These are phyloP conservation scores for Solanum ahanhuiri DNA, from an alignment of 257 asterid species.

Conservation along the genomic window DNA sequence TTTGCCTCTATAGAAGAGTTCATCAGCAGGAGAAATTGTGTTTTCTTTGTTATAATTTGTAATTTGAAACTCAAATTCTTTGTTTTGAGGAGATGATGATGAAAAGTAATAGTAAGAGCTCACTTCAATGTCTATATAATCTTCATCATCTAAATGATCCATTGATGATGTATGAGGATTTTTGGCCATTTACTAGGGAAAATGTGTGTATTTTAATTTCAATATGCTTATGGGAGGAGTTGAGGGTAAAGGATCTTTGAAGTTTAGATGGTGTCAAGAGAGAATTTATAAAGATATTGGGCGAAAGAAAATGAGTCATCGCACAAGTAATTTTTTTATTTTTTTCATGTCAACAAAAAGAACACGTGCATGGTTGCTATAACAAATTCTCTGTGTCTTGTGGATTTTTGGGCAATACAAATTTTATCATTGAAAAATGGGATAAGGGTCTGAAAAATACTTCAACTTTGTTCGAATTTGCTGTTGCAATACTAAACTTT, in stretches of 20 bases:
- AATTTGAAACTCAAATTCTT: no score
- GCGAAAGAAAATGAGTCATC: not conserved
- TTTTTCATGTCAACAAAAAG: no score
- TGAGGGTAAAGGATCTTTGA: not conserved
- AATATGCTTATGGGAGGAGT: no score
- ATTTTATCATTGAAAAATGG: no score
- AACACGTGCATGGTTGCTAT: no score
- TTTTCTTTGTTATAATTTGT: constrained; percentile 10
- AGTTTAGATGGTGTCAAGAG: constrained; percentile 7
- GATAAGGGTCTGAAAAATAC: no score
- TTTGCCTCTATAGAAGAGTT: constrained; percentile 20
- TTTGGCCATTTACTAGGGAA: constrained; percentile 16
- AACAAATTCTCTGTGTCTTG: no score
- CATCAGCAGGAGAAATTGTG: constrained; percentile 11
- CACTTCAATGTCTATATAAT: constrained; percentile 30
- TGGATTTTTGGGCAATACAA: no score
- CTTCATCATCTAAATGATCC: constrained; percentile 27
- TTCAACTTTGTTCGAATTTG: no score
- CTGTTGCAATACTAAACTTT: no score
- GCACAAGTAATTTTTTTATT: no score
- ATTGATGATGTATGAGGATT: not conserved
- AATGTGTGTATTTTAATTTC: not conserved
- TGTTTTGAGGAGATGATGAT: not conserved
- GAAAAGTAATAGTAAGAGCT: constrained; percentile 10
- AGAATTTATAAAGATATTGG: not conserved